Conservation (phyloP, 129 eudicot species). For the Solidago caesia region DNA sequence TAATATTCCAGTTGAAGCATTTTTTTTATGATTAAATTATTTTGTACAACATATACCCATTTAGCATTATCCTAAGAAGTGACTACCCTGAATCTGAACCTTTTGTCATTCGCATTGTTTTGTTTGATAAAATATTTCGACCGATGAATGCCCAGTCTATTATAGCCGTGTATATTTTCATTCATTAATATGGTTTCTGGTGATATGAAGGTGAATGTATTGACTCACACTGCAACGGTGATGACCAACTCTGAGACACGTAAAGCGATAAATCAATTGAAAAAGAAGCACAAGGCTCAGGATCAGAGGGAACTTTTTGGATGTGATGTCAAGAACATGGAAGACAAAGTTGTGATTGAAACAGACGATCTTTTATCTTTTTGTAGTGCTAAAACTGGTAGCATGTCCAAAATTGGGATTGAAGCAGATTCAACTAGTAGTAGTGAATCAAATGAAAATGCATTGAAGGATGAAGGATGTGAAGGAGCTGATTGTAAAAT, state of each 20-base stretch:
- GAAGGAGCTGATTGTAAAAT: slow-evolving; percentile 14
- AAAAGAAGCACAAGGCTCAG: slow-evolving; percentile 40
- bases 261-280: slow-evolving; percentile 25
- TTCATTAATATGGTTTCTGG: not conserved
- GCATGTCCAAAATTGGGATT: slow-evolving; percentile 1
- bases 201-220: slow-evolving; percentile 60
- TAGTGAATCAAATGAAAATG: slow-evolving; percentile 11
- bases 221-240: slow-evolving; percentile 56
- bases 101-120: too few relatives aligned
- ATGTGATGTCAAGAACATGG: not conserved
- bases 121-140: too few relatives aligned
- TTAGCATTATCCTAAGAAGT: too few relatives aligned
- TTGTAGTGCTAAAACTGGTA: not conserved
- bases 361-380: slow-evolving; percentile 1
- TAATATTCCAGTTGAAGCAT: not conserved
- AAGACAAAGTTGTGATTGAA: not conserved
- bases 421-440: slow-evolving; percentile 16
- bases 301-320: slow-evolving; percentile 47
- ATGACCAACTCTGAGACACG: slow-evolving; percentile 2
- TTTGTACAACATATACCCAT: too few relatives aligned
- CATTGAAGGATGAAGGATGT: slow-evolving; percentile 16
- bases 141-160: not conserved
- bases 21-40: too few relatives aligned
- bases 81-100: too few relatives aligned
- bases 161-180: not conserved